Conservation (phyloP, 2,329 filamentous ascomycete species). For the Tolypocladium inflatum region DNA sequence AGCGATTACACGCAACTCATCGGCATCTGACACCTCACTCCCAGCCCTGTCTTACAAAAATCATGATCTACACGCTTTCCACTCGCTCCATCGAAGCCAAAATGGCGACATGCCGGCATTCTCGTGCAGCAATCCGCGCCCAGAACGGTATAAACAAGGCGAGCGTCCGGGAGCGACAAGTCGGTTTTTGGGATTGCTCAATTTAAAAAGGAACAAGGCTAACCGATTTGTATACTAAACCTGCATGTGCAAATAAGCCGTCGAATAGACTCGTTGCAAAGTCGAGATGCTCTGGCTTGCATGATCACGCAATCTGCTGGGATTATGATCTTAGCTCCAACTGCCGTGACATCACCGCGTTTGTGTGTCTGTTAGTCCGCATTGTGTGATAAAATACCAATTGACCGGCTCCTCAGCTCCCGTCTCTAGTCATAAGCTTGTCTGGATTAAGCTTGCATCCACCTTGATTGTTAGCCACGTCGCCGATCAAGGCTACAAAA, state of each 20-base stretch:
- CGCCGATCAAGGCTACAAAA: no score
- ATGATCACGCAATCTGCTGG: background rate
- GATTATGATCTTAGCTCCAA: background rate
- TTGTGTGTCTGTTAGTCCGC: background rate
- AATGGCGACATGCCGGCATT: slow-evolving; percentile 7
- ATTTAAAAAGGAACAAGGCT: background rate
- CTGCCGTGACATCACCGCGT: background rate
- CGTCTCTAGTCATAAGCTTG: no score
- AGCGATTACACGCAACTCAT: background rate
- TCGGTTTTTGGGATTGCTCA: background rate
- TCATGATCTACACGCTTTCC: slow-evolving; percentile 1
- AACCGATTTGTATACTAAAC: background rate
- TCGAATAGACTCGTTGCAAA: background rate
- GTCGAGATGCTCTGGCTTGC: background rate
- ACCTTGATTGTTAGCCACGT: no score
- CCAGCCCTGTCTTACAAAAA: background rate
- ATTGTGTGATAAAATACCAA: no score
- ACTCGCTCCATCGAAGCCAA: slow-evolving; percentile 5
- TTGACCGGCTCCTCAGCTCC: no score
- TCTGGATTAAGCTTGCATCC: no score
- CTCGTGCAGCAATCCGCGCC: background rate
- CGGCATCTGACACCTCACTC: background rate
- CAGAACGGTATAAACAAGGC: background rate
- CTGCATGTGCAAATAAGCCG: background rate
- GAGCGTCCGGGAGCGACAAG: background rate